Evolutionary conservation across 345 rosid genomes (phyloP).

Genomic region (Hirschfeldia incana): DNA sequence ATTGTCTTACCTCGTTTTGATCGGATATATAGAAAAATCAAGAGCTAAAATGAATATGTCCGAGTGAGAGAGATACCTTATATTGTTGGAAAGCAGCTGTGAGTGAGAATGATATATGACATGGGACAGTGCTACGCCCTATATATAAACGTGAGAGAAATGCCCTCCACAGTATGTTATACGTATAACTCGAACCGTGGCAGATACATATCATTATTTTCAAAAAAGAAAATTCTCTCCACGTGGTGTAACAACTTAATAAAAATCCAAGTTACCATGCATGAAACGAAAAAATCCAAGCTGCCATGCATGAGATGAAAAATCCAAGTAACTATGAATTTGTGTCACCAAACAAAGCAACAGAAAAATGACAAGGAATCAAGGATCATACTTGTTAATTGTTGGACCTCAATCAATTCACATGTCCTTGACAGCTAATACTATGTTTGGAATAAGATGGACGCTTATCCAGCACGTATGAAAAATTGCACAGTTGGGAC

Average conservation of each 20-base stretch:
- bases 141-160: not conserved
- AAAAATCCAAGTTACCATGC: not conserved
- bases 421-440: not conserved
- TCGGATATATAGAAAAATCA: not conserved
- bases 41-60: not conserved
- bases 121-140: not conserved
- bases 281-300: not conserved
- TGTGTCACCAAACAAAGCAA: not conserved
- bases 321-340: not conserved
- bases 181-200: not conserved
- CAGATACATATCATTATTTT: not conserved
- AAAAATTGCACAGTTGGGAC: not conserved
- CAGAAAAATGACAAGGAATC: not conserved
- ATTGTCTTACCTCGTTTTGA: not conserved
- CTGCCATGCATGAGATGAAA: not conserved
- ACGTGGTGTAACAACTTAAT: not conserved
- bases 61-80: not conserved
- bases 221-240: not conserved
- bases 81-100: not conserved
- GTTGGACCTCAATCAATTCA: not conserved
- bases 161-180: not conserved
- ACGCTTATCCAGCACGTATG: not conserved
- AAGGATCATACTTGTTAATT: not conserved
- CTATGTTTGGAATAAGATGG: not conserved
- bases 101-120: not conserved